Base-by-base conservation (phyloP, 352 stramenopile genomes). In the Phytopythium boreale region DNA sequence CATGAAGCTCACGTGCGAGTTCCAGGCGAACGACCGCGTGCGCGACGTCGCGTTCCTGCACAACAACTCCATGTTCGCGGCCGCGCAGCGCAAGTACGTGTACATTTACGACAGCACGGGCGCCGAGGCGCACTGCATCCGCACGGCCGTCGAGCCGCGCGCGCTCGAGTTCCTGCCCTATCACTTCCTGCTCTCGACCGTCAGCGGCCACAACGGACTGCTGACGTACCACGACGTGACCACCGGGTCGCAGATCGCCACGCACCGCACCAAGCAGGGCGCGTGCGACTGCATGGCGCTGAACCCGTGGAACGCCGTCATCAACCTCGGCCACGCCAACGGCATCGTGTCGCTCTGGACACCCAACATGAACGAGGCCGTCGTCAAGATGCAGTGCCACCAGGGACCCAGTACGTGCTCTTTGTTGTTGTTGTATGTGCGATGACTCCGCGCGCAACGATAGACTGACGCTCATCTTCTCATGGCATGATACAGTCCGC, bases 21-120 rank as follows among this genome's bases (percentile, higher is more conserved):
- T 99, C 71, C 85, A 98, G 69, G 79, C 98, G 17, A 93, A 96
- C 62, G 91, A 99, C 68, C 79, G 94, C 34, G 94, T 99, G 44
- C 82, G 96, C 59, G 97, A 99, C 82, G 88, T 98, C 4, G 89
- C 75, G 36, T 99, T 99, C 75, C 76, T 99, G 61, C 97, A 99
- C 79, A 98, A 99, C 81, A 91, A 98, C 70, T 97, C 85, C 37
- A 84, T 99, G 62, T 98, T 99, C 63, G 97, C 97, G 0, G 88
- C 95, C 0, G 97, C 97, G 19, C 97, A 99, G 77, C 93, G 96
- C 70, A 99, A 99, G 77, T 97, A 99, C 76, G 92, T 98, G 57
- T 99, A 97, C 76, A 99, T 99, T 71, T 99, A 99, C 78, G 97
- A 99, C 82, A 90, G 89, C 71, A 89, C 95, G 14, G 98, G 98